These are phyloP conservation scores for Colletotrichum incanum DNA, from an alignment of 2,329 filamentous ascomycete genomes.

Conservation along the genomic window DNA sequence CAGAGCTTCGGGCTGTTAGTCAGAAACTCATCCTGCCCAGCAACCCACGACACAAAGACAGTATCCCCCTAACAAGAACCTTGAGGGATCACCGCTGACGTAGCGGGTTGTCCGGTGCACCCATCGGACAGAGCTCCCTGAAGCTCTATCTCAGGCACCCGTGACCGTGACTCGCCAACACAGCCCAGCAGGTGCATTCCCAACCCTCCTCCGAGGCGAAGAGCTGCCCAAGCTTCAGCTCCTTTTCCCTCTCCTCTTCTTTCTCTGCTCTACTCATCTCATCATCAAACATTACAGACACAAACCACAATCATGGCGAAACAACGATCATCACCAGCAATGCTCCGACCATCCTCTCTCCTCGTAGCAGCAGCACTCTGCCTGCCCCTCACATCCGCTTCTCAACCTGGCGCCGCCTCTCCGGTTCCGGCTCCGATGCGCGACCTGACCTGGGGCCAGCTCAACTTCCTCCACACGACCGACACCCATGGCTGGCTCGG, in stretches of 20 bases:
- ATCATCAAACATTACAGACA: neutral
- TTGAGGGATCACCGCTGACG: slow-evolving; percentile 38
- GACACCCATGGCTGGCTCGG: slow-evolving; percentile 97
- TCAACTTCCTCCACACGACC: slow-evolving; percentile 98
- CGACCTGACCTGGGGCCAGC: slow-evolving; percentile 89
- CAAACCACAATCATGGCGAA: slow-evolving; percentile 13
- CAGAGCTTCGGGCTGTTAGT: slow-evolving; percentile 9
- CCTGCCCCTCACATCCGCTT: slow-evolving; percentile 59
- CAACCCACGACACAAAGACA: rapidly evolving
- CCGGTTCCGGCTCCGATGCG: slow-evolving; percentile 87
- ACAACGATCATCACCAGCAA: slow-evolving; percentile 16
- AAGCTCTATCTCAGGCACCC: slow-evolving; percentile 35
- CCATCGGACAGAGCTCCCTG: slow-evolving; percentile 15
- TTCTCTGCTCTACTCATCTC: neutral
- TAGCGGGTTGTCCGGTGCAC: slow-evolving; percentile 34
- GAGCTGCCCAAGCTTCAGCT: neutral
- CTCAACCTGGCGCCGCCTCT: slow-evolving; percentile 85
- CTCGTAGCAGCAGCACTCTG: slow-evolving; percentile 47
- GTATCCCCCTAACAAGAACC: slow-evolving; percentile 22
- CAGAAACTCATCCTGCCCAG: rapidly evolving
- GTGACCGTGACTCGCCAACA: slow-evolving; percentile 40
- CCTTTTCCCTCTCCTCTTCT: neutral
- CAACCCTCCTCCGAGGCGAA: slow-evolving; percentile 2
- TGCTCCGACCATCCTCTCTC: slow-evolving; percentile 27
- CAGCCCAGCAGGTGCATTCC: slow-evolving; percentile 11